These are phyloP conservation scores for Maudiozyma humilis DNA, from an alignment of 1,139 yeast species.

Conservation along the genomic window DNA sequence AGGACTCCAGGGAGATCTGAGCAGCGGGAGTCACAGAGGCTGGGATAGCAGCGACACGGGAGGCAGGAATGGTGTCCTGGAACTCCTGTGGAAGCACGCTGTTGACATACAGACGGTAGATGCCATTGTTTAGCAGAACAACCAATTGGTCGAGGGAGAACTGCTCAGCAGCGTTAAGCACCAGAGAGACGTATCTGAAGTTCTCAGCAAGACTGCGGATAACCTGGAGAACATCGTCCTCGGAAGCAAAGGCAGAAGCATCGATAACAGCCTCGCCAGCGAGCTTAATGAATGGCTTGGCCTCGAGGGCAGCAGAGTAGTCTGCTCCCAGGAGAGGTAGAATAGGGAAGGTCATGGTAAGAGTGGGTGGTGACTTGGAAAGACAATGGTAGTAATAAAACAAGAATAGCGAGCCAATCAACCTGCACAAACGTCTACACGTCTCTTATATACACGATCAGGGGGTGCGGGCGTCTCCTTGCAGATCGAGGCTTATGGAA, in stretches of 20 bases:
- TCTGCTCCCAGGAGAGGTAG: constrained; percentile 23
- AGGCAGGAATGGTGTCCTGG: constrained; percentile 7
- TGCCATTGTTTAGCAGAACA: constrained; percentile 60
- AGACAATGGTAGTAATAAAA: too few relatives aligned
- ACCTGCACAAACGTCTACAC: too few relatives aligned
- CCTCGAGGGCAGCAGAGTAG: constrained; percentile 9
- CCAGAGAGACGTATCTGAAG: constrained; percentile 14
- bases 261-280: constrained; percentile 24
- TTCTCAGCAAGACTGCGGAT: constrained; percentile 10
- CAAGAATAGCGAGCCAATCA: too few relatives aligned
- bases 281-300: constrained; percentile 20
- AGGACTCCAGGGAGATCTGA: constrained; percentile 26
- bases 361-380: neutral
- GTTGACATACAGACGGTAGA: constrained; percentile 43
- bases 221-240: constrained; percentile 13
- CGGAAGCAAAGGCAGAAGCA: constrained; percentile 13
- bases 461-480: neutral
- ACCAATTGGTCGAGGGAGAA: constrained; percentile 41
- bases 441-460: neutral
- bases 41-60: constrained; percentile 7
- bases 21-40: constrained; percentile 8
- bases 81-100: constrained; percentile 12
- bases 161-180: constrained; percentile 8
- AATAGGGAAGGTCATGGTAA: constrained; percentile 22
- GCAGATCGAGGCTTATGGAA: neutral